Conservation (phyloP, 108 stramenopile genomes). For the Fistulifera solaris region DNA sequence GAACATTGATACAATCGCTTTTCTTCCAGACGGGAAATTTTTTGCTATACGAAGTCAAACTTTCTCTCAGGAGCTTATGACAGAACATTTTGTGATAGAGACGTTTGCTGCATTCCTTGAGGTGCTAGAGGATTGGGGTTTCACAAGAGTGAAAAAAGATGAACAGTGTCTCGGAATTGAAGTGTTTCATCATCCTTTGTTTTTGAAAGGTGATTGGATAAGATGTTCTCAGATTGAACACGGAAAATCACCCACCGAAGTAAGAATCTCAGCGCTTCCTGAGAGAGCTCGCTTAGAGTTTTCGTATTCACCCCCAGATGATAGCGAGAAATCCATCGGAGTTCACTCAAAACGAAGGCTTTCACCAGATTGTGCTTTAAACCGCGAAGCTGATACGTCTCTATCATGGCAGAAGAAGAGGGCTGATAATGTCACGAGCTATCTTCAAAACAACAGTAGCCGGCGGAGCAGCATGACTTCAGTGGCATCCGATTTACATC, state of each 20-base stretch:
- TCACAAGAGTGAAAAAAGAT: slow-evolving; percentile 11
- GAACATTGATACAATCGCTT: slow-evolving; percentile 40
- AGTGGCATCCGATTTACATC: not conserved
- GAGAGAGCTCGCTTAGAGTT: slow-evolving; percentile 12
- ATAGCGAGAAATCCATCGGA: not conserved
- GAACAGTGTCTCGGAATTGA: slow-evolving; percentile 25
- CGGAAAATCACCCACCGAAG: slow-evolving; percentile 10
- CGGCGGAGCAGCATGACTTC: not conserved
- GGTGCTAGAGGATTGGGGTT: slow-evolving; percentile 28
- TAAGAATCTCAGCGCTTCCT: slow-evolving; percentile 14
- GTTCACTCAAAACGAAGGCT: slow-evolving; percentile 21
- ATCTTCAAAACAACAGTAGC: not conserved
- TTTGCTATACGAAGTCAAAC: slow-evolving; percentile 47
- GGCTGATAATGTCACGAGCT: no score
- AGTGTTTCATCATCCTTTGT: slow-evolving; percentile 56
- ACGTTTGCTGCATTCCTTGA: slow-evolving; percentile 32
- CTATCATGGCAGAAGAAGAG: not conserved
- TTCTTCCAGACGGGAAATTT: slow-evolving; percentile 57
- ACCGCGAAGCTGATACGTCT: not conserved
- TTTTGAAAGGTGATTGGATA: slow-evolving; percentile 42
- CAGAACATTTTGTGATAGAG: slow-evolving; percentile 37
- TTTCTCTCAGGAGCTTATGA: slow-evolving; percentile 63
- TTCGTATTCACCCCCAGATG: not conserved
- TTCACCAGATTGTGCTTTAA: slow-evolving; percentile 8
- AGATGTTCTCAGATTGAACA: slow-evolving; percentile 25